Percentiles rank a stretch among this genome's conserved stretches.
These are phyloP conservation scores for Kodamaea hsintzibuensis DNA, from an alignment of 805 yeast genomes.

Conservation along the genomic window DNA sequence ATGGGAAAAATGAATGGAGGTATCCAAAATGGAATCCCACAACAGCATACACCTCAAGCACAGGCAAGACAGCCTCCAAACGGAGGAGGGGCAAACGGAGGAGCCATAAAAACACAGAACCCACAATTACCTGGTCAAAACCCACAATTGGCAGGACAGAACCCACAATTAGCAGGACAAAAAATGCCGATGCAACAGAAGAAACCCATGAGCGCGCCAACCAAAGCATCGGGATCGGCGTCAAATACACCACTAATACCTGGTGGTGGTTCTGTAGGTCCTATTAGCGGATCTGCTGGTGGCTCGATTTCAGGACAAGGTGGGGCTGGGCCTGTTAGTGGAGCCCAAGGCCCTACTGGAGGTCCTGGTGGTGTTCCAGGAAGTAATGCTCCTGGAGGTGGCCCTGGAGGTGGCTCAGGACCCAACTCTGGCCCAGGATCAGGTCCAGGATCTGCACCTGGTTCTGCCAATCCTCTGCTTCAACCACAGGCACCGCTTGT, in stretches of 20 bases:
- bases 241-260: neutral
- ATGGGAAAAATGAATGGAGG: slow-evolving; percentile 15
- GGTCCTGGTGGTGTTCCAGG: neutral
- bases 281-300: neutral
- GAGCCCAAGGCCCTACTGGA: neutral
- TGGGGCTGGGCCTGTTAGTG: neutral
- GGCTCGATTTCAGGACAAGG: neutral
- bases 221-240: neutral
- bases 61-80: slow-evolving; percentile 22
- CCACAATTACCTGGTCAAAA: slow-evolving; percentile 1
- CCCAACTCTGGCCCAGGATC: neutral
- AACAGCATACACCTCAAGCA: slow-evolving; percentile 20
- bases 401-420: slow-evolving; percentile 1
- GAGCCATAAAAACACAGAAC: neutral
- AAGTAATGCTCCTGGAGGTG: neutral
- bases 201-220: slow-evolving; percentile 6
- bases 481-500: neutral
- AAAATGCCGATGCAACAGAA: slow-evolving; percentile 6
- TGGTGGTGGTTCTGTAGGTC: neutral
- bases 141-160: neutral
- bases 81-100: neutral
- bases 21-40: slow-evolving; percentile 21
- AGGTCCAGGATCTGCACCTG: neutral
- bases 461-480: neutral
- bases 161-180: neutral